Percentiles rank a stretch among this genome's conserved stretches.
Evolutionary conservation across 257 asterid genomes (phyloP).

Genomic region (Solanum chilense): DNA sequence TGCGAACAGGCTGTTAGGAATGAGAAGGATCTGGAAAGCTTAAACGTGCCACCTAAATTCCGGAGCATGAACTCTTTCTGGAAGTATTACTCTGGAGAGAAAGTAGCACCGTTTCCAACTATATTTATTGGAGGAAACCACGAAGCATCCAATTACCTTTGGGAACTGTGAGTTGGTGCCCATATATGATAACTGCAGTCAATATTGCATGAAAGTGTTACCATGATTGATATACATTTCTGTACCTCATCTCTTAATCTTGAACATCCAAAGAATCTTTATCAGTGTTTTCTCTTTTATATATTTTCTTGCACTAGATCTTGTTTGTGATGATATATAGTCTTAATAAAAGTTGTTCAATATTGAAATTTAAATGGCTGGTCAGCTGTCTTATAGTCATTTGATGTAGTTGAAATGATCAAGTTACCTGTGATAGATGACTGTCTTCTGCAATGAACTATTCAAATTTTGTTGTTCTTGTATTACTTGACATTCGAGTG

Average conservation of each 20-base stretch:
- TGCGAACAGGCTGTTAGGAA: conserved; percentile 79
- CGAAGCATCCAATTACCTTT: conserved; percentile 92
- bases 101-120: conserved; percentile 88
- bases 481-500: background rate
- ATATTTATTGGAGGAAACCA: conserved; percentile 93
- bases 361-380: background rate
- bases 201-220: background rate
- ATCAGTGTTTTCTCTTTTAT: background rate
- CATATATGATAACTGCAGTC: background rate
- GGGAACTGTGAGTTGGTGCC: conserved; percentile 76
- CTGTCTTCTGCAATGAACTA: background rate
- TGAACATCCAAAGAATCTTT: background rate
- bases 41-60: conserved; percentile 63
- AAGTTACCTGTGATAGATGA: background rate
- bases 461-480: background rate
- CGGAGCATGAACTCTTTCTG: conserved; percentile 79
- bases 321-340: background rate
- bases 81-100: conserved; percentile 96
- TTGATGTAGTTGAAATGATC: background rate
- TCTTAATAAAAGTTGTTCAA: background rate
- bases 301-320: background rate
- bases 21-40: conserved; percentile 67
- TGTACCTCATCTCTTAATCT: background rate
- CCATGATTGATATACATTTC: background rate
- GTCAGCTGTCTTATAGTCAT: background rate